Conservation (phyloP, 2,329 filamentous ascomycete genomes). For the Furcasterigmium furcatum region DNA sequence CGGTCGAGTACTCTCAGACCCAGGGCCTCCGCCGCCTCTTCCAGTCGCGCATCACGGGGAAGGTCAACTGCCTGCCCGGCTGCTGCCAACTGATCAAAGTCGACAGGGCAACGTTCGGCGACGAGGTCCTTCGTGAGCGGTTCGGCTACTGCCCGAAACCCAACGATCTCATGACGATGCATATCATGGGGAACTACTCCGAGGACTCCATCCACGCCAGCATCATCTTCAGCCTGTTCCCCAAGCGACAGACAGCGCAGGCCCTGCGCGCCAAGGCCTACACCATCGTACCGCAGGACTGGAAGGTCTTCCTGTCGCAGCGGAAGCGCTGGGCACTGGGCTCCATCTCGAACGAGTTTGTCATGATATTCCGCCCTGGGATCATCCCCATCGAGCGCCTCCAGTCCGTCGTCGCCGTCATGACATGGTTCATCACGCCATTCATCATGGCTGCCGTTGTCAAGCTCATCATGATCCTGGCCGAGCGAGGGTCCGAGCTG, state of each 20-base stretch:
- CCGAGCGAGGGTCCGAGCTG: conserved; percentile 23
- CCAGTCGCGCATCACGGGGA: conserved; percentile 44
- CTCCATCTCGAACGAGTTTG: conserved; percentile 44
- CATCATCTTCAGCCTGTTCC: conserved; percentile 42
- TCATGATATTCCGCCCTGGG: conserved; percentile 40
- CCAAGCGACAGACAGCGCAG: conserved; percentile 39
- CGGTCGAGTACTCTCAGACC: conserved; percentile 43
- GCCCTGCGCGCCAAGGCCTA: conserved; percentile 42
- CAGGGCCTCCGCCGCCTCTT: conserved; percentile 45
- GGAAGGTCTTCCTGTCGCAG: conserved; percentile 45
- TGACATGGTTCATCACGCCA: conserved; percentile 42
- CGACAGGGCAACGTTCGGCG: conserved; percentile 44
- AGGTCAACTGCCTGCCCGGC: conserved; percentile 45
- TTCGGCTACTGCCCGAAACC: conserved; percentile 46
- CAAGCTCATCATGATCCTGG: conserved; percentile 30
- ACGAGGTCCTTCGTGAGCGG: conserved; percentile 38
- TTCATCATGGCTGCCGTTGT: conserved; percentile 38
- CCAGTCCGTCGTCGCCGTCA: conserved; percentile 40
- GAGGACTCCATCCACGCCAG: conserved; percentile 48
- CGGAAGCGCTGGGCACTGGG: conserved; percentile 46
- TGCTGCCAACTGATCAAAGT: conserved; percentile 48
- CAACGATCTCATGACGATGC: conserved; percentile 44
- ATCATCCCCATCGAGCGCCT: conserved; percentile 39
- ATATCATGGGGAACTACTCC: conserved; percentile 45
- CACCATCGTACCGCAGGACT: conserved; percentile 40